A percentile compares a stretch with the other conserved stretches of the same genome.
phyloP scores from a whole-genome alignment of 345 rosid genomes.

The Rhodomyrtus tomentosa region DNA sequence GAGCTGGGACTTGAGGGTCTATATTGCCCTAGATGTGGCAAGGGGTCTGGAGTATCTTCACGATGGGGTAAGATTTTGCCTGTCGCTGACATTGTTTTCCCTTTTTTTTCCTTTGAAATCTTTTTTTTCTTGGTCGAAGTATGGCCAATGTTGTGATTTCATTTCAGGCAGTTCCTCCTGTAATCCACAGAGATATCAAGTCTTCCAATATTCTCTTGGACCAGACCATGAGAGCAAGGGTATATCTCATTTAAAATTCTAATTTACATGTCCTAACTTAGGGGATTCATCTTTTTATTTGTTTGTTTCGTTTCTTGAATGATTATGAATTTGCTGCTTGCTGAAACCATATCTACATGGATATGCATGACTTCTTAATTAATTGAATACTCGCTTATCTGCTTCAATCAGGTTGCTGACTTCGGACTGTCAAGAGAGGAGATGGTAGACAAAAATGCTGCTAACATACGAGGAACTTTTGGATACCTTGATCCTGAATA shows the following conservation, averaged over 20 bases:
- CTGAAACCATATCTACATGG: background rate
- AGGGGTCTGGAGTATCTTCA: slow-evolving; percentile 98
- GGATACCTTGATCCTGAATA: slow-evolving; percentile 99
- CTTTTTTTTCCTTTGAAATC: background rate
- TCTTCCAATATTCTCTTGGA: slow-evolving; percentile 96
- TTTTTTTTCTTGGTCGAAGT: background rate
- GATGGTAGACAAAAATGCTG: slow-evolving; percentile 69
- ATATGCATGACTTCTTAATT: background rate
- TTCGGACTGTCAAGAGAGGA: slow-evolving; percentile 99
- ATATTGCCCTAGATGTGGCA: slow-evolving; percentile 84
- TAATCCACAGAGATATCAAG: slow-evolving; percentile 89
- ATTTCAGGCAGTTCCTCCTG: slow-evolving; percentile 94
- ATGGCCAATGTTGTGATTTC: background rate
- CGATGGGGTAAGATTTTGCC: slow-evolving; percentile 64
- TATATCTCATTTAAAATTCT: slow-evolving; percentile 11
- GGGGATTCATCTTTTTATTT: background rate
- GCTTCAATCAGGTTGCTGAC: slow-evolving; percentile 71
- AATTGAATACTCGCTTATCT: background rate
- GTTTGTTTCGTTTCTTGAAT: background rate
- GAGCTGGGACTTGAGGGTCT: slow-evolving; percentile 81
- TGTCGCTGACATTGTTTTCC: background rate
- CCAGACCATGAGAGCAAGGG: slow-evolving; percentile 94
- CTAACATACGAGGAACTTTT: slow-evolving; percentile 77
- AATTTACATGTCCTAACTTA: background rate
- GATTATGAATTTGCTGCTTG: background rate